A percentile compares a stretch with the other conserved stretches of the same genome.
phyloP scores from a whole-genome alignment of 257 asterid genomes.

The Thymus quinquecostatus region DNA sequence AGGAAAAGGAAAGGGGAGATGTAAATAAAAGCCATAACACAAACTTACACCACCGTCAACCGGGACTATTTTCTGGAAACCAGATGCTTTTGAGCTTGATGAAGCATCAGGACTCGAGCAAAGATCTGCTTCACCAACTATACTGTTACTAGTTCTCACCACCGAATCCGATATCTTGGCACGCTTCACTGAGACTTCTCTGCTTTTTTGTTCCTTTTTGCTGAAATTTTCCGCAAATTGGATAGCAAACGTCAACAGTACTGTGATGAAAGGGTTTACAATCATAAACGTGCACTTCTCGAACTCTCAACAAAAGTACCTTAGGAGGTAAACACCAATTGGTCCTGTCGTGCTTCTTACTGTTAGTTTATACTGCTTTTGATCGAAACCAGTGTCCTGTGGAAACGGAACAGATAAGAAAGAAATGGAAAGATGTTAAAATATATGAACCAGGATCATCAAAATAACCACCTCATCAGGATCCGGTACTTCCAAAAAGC shows the following conservation, averaged over 20 bases:
- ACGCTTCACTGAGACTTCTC: conserved; percentile 43
- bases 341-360: conserved; percentile 77
- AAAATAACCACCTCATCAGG: conserved; percentile 67
- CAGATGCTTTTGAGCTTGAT: conserved; percentile 37
- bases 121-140: conserved; percentile 34
- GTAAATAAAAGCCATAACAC: background rate
- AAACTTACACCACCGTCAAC: conserved; percentile 60
- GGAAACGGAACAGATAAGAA: conserved; percentile 34
- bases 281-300: background rate
- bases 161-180: conserved; percentile 42
- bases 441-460: background rate
- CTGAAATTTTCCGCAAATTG: conserved; percentile 37
- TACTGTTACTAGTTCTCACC: conserved; percentile 33
- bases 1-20: background rate
- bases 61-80: conserved; percentile 64
- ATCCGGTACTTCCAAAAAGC: conserved; percentile 73
- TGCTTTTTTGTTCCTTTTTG: conserved; percentile 42
- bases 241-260: conserved; percentile 23
- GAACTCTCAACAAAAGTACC: conserved; percentile 44
- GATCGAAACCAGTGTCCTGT: conserved; percentile 55
- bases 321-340: conserved; percentile 58
- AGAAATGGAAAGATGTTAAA: conserved; percentile 8
- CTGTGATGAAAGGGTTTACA: background rate
- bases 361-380: conserved; percentile 55
- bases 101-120: conserved; percentile 38